A percentile compares a stretch with the other conserved stretches of the same genome.
These are phyloP conservation scores for Viridothelium virens DNA, from an alignment of 495 filamentous ascomycete genomes.

Conservation along the genomic window DNA sequence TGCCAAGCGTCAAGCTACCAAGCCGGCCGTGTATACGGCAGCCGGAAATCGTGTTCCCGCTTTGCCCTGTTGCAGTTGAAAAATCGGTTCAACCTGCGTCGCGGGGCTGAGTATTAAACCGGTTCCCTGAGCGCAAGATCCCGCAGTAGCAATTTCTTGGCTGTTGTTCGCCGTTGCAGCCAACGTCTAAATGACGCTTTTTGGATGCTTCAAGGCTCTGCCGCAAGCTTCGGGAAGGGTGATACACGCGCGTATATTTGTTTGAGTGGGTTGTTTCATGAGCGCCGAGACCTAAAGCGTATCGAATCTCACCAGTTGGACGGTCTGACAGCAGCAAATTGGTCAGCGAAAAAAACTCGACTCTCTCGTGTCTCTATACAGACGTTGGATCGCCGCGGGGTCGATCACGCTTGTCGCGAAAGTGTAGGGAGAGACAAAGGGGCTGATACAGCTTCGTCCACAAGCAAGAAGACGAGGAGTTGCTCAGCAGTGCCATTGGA, in stretches of 20 bases:
- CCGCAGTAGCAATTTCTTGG: background rate
- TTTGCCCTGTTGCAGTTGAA: background rate
- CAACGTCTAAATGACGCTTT: background rate
- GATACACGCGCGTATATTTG: background rate
- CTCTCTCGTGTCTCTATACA: background rate
- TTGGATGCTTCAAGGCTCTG: background rate
- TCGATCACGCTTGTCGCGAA: background rate
- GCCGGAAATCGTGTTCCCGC: background rate
- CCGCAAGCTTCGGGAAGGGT: background rate
- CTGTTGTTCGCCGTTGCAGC: background rate
- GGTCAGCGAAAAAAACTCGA: background rate
- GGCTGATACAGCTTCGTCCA: background rate
- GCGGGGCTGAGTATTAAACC: background rate
- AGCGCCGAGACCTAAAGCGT: background rate
- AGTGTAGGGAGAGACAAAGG: background rate
- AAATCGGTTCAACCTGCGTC: background rate
- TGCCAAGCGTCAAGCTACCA: constrained; percentile 2
- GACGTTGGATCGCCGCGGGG: background rate
- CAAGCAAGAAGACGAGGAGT: background rate
- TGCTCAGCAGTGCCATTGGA: constrained; percentile 3
- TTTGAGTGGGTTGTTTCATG: background rate
- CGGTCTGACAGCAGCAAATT: background rate
- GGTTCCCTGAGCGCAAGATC: background rate
- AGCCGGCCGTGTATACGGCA: background rate
- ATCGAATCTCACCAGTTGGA: background rate